A percentile compares a stretch with the other conserved stretches of the same genome.
These are phyloP conservation scores for Chrysoporthe deuterocubensis DNA, from an alignment of 2,329 filamentous ascomycete genomes.

Conservation along the genomic window DNA sequence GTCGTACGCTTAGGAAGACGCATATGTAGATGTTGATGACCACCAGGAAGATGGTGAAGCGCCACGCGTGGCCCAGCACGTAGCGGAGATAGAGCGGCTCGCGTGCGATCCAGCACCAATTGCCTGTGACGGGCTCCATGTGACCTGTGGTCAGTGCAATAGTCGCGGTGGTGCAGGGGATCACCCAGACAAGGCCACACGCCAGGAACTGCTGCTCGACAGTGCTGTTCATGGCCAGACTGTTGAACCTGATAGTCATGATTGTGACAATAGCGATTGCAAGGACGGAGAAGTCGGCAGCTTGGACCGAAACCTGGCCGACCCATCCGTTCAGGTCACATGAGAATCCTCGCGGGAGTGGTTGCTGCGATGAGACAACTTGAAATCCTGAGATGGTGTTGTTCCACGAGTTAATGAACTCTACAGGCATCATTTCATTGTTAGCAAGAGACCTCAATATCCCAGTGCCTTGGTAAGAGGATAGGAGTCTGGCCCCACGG, in stretches of 20 bases:
- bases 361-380: slow-evolving; percentile 10
- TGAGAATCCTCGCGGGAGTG: slow-evolving; percentile 8
- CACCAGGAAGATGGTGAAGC: slow-evolving; percentile 21
- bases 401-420: slow-evolving; percentile 26
- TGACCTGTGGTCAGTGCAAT: slow-evolving; percentile 18
- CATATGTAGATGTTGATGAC: slow-evolving; percentile 17
- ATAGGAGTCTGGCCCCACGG: too few species aligned
- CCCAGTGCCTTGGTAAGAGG: neutral
- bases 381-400: slow-evolving; percentile 23
- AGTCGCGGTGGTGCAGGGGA: slow-evolving; percentile 23
- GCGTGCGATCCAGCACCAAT: slow-evolving; percentile 28
- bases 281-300: slow-evolving; percentile 27
- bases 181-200: slow-evolving; percentile 22
- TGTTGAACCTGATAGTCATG: slow-evolving; percentile 23
- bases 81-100: slow-evolving; percentile 24
- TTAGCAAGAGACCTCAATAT: slow-evolving; percentile 5
- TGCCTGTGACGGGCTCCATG: slow-evolving; percentile 25
- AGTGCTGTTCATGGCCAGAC: slow-evolving; percentile 16
- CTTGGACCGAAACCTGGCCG: slow-evolving; percentile 26
- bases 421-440: neutral
- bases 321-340: slow-evolving; percentile 26
- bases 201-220: slow-evolving; percentile 18
- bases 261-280: slow-evolving; percentile 24
- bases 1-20: slow-evolving; percentile 22
- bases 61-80: slow-evolving; percentile 25